Evolutionary conservation across 768 basidiomycete species (phyloP).

Genomic region (Mycena olivaceomarginata): DNA sequence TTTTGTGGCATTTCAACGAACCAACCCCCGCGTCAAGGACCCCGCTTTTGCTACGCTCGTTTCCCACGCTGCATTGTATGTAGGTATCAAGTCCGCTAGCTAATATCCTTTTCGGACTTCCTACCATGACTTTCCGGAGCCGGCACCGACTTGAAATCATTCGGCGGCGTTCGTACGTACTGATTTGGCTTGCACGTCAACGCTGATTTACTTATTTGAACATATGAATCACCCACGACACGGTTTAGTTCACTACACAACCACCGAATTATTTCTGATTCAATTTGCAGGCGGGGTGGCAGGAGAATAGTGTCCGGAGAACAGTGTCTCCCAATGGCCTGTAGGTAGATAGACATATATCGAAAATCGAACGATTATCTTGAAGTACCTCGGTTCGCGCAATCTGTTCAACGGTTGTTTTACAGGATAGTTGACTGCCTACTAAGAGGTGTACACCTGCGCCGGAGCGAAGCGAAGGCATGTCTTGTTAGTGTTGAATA

Average conservation of each 20-base stretch:
- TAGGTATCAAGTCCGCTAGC: neutral
- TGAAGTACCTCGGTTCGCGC: too few species aligned
- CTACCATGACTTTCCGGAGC: neutral
- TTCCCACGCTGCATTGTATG: neutral
- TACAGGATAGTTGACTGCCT: too few species aligned
- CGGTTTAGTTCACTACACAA: neutral
- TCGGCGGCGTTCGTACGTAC: neutral
- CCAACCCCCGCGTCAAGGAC: neutral
- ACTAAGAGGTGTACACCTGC: too few species aligned
- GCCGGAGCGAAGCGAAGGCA: too few species aligned
- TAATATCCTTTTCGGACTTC: neutral
- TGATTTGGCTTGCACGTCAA: neutral
- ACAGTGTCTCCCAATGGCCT: too few species aligned
- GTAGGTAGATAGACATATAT: too few species aligned
- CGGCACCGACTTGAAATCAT: neutral
- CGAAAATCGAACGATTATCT: too few species aligned
- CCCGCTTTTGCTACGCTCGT: too few species aligned
- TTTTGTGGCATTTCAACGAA: neutral
- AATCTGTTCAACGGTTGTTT: too few species aligned
- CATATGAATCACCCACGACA: neutral
- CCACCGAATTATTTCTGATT: neutral
- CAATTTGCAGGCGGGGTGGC: too few species aligned
- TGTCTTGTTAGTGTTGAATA: too few species aligned
- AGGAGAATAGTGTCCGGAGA: too few species aligned
- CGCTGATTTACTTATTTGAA: conserved; percentile 3